Percentiles rank a stretch among this genome's conserved stretches.
phyloP scores from a whole-genome alignment of 2,329 filamentous ascomycete species.

The Coleophoma eucalyptorum region DNA sequence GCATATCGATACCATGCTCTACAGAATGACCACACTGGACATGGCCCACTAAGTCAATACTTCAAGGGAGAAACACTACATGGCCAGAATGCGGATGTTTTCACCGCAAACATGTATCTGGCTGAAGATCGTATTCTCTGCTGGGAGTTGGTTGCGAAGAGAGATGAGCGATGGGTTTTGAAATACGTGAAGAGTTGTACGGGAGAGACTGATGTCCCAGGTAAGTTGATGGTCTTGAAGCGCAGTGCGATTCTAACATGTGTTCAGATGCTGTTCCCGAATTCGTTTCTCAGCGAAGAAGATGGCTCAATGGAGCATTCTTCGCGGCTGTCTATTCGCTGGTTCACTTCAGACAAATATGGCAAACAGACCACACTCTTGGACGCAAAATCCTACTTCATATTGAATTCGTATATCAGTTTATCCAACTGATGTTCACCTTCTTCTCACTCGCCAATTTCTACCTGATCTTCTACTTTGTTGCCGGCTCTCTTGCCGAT shows the following conservation, averaged over 20 bases:
- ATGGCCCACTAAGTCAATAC: slow-evolving; percentile 94
- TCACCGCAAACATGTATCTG: slow-evolving; percentile 95
- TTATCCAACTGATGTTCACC: slow-evolving; percentile 88
- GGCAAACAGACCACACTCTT: slow-evolving; percentile 87
- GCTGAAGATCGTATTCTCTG: slow-evolving; percentile 88
- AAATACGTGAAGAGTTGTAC: slow-evolving; percentile 97
- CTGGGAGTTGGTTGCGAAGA: slow-evolving; percentile 94
- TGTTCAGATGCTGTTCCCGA: slow-evolving; percentile 81
- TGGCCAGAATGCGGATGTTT: slow-evolving; percentile 93
- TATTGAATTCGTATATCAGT: slow-evolving; percentile 93
- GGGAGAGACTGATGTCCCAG: slow-evolving; percentile 96
- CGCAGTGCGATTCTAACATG: slow-evolving; percentile 6
- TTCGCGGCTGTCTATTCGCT: slow-evolving; percentile 98
- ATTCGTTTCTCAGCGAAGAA: slow-evolving; percentile 91
- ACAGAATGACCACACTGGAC: slow-evolving; percentile 94
- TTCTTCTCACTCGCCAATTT: slow-evolving; percentile 99
- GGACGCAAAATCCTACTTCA: slow-evolving; percentile 87
- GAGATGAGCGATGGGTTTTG: slow-evolving; percentile 91
- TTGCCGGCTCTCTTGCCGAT: slow-evolving; percentile 85
- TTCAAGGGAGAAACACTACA: slow-evolving; percentile 99
- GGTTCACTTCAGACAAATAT: slow-evolving; percentile 90
- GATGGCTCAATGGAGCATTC: slow-evolving; percentile 98
- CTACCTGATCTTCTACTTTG: slow-evolving; percentile 98
- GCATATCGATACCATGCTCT: slow-evolving; percentile 94
- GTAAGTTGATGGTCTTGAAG: slow-evolving; percentile 47